Conservation (phyloP, 2,329 filamentous ascomycete genomes). For the Colletotrichum cuscutae region DNA sequence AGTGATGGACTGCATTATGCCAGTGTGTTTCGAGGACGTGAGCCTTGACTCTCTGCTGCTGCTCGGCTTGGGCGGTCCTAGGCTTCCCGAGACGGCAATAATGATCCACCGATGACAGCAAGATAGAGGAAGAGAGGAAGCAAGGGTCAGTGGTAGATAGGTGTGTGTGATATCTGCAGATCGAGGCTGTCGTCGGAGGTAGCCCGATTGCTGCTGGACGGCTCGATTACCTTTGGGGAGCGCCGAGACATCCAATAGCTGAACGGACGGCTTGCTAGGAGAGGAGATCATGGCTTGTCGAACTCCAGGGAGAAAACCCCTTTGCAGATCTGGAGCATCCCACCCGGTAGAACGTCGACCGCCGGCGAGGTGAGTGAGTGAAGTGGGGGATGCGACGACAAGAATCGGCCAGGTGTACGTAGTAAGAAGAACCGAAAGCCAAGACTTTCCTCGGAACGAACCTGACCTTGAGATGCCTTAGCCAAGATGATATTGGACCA, state of each 20-base stretch:
- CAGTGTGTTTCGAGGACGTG: conserved; percentile 17
- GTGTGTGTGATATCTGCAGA: neutral
- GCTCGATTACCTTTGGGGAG: neutral
- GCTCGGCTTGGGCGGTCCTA: conserved; percentile 2
- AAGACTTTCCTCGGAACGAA: conserved; percentile 6
- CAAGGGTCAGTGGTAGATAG: neutral
- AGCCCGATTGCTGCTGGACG: neutral
- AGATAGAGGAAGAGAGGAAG: neutral
- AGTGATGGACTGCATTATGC: conserved; percentile 10
- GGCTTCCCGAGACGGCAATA: conserved; percentile 15
- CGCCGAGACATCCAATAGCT: neutral
- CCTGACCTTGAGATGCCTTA: conserved; percentile 3
- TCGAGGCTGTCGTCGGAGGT: conserved; percentile 17
- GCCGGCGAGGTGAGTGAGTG: neutral
- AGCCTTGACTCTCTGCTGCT: conserved; percentile 19
- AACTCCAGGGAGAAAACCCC: neutral
- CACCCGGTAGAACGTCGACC: neutral
- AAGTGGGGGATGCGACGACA: neutral
- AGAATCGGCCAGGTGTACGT: neutral
- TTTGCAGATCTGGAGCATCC: neutral
- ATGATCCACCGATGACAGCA: neutral
- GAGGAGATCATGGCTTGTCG: neutral
- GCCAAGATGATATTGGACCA: conserved; percentile 6
- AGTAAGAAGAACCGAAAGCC: conserved; percentile 15
- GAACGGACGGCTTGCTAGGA: neutral